A percentile compares a stretch with the other conserved stretches of the same genome.
Conservation (phyloP, 192 early-diverging fungal genomes). For the Podila clonocystis region DNA sequence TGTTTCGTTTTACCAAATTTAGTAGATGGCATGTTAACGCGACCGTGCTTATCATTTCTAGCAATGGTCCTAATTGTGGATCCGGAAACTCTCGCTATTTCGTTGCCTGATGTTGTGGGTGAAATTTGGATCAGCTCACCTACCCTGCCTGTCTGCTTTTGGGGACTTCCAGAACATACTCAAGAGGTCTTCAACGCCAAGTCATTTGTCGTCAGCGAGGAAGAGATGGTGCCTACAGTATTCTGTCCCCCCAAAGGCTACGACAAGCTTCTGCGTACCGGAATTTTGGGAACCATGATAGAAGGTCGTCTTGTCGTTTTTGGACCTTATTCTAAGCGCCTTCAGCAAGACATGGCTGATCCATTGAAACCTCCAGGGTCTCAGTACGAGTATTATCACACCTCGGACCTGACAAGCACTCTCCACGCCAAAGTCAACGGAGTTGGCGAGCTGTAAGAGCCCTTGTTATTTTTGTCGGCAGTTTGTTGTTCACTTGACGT, state of each 20-base stretch:
- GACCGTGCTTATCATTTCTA: constrained; percentile 11
- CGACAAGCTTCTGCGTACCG: constrained; percentile 70
- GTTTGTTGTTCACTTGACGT: background rate
- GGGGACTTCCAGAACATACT: constrained; percentile 77
- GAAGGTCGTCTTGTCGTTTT: constrained; percentile 75
- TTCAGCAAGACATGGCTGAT: constrained; percentile 56
- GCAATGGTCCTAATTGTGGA: constrained; percentile 76
- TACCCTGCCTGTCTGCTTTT: constrained; percentile 73
- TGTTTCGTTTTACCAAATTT: background rate
- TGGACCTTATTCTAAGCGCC: constrained; percentile 76
- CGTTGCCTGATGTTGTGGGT: constrained; percentile 72
- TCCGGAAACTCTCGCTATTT: constrained; percentile 77
- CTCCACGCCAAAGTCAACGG: constrained; percentile 25
- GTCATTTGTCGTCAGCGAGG: constrained; percentile 56
- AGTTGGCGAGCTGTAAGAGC: constrained; percentile 53
- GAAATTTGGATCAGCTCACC: constrained; percentile 82
- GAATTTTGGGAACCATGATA: constrained; percentile 72
- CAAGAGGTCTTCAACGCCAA: constrained; percentile 73
- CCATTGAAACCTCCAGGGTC: constrained; percentile 30
- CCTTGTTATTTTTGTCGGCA: background rate
- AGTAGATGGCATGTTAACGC: background rate
- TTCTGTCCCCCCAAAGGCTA: constrained; percentile 42
- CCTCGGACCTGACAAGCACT: constrained; percentile 38
- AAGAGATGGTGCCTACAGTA: constrained; percentile 47
- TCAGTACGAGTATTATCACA: constrained; percentile 44